A percentile compares a stretch with the other conserved stretches of the same genome.
Conservation (phyloP, 345 rosid species). For the Moringa oleifera region DNA sequence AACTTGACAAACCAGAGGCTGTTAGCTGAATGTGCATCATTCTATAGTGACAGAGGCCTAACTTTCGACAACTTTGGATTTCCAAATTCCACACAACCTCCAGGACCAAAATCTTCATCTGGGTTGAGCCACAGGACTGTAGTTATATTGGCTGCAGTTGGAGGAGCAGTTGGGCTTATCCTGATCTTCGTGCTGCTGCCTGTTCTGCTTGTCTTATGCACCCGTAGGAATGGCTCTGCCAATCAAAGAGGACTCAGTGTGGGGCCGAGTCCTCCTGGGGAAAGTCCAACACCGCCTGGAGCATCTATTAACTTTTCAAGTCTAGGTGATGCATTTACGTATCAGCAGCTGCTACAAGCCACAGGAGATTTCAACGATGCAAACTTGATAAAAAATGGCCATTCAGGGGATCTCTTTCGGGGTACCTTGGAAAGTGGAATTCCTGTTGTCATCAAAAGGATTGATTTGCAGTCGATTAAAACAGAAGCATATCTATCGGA, state of each 20-base stretch:
- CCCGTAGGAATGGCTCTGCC: slow-evolving; percentile 33
- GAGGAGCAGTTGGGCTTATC: slow-evolving; percentile 60
- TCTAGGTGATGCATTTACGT: slow-evolving; percentile 68
- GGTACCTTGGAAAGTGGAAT: slow-evolving; percentile 61
- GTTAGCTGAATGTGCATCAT: slow-evolving; percentile 18
- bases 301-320: slow-evolving; percentile 47
- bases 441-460: slow-evolving; percentile 66
- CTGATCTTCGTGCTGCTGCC: slow-evolving; percentile 33
- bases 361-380: slow-evolving; percentile 62
- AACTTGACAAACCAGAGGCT: slow-evolving; percentile 9
- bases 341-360: slow-evolving; percentile 72
- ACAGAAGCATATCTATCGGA: slow-evolving; percentile 62
- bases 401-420: slow-evolving; percentile 81
- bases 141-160: slow-evolving; percentile 56
- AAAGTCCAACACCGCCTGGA: slow-evolving; percentile 41
- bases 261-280: slow-evolving; percentile 51
- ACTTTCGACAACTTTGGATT: slow-evolving; percentile 23
- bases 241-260: slow-evolving; percentile 45
- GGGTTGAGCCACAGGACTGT: slow-evolving; percentile 37
- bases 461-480: slow-evolving; percentile 45
- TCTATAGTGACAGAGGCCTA: slow-evolving; percentile 19
- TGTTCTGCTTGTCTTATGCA: slow-evolving; percentile 39
- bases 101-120: slow-evolving; percentile 23
- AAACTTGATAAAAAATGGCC: slow-evolving; percentile 84
- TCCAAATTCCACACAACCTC: slow-evolving; percentile 48